Percentiles rank a stretch among this genome's conserved stretches.
Conservation (phyloP, 2,329 filamentous ascomycete species). For the Beauveria brongniartii region DNA sequence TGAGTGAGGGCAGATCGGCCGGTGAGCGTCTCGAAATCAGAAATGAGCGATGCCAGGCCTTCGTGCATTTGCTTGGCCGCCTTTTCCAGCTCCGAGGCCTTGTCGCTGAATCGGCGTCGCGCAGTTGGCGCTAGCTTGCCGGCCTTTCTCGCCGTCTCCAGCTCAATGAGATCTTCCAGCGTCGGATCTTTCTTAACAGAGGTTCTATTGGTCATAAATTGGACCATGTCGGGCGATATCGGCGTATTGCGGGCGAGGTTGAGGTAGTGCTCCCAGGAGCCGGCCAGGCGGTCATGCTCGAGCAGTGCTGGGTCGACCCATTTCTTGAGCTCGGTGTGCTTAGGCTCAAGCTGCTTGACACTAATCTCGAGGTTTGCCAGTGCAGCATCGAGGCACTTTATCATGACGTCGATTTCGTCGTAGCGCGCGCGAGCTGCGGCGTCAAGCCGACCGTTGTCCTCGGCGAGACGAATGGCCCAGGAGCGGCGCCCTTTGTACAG, state of each 20-base stretch:
- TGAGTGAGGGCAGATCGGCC: conserved; percentile 48
- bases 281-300: conserved; percentile 57
- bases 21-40: conserved; percentile 53
- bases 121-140: conserved; percentile 55
- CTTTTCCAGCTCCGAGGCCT: conserved; percentile 53
- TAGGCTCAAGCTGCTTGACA: conserved; percentile 62
- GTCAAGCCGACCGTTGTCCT: conserved; percentile 61
- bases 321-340: conserved; percentile 60
- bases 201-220: conserved; percentile 50
- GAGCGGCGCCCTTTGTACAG: conserved; percentile 72
- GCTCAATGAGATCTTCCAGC: conserved; percentile 68
- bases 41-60: conserved; percentile 53
- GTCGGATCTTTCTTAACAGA: conserved; percentile 44
- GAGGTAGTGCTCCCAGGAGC: conserved; percentile 61
- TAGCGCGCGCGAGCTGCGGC: conserved; percentile 56
- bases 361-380: conserved; percentile 76
- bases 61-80: conserved; percentile 51
- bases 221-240: conserved; percentile 57
- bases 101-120: conserved; percentile 50
- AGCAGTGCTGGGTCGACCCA: conserved; percentile 62
- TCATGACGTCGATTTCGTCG: conserved; percentile 65
- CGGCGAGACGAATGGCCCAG: conserved; percentile 68
- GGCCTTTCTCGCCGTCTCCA: conserved; percentile 63
- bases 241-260: conserved; percentile 55
- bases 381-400: conserved; percentile 74